Evolutionary conservation across 805 yeast genomes (phyloP).

Genomic region (Candida tallmaniae): DNA sequence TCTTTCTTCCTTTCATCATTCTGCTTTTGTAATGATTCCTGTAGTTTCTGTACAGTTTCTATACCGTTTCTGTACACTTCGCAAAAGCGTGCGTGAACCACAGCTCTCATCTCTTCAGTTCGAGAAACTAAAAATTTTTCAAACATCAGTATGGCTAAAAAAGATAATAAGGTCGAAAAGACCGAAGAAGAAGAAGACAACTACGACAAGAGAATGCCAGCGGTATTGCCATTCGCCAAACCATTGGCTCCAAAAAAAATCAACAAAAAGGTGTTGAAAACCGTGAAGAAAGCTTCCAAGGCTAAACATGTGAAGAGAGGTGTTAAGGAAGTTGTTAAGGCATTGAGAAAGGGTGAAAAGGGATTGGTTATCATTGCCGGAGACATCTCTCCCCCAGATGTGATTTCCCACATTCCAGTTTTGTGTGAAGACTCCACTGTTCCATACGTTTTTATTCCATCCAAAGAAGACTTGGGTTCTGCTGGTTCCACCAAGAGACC

Average conservation of each 20-base stretch:
- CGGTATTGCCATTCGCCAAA: conserved; percentile 84
- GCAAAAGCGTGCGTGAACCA: background rate
- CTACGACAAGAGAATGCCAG: conserved; percentile 89
- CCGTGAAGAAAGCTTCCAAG: conserved; percentile 96
- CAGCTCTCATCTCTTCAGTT: background rate
- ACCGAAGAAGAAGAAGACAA: conserved; percentile 58
- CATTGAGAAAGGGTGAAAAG: conserved; percentile 96
- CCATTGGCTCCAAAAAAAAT: conserved; percentile 95
- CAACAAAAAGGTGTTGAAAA: conserved; percentile 91
- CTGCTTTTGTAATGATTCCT: too few species aligned
- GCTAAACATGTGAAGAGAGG: conserved; percentile 98
- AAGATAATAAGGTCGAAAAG: conserved; percentile 43
- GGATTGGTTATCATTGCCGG: conserved; percentile 97
- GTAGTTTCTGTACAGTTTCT: too few species aligned
- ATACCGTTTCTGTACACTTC: too few species aligned
- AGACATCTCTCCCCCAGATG: conserved; percentile 96
- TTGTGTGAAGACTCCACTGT: conserved; percentile 92
- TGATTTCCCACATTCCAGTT: conserved; percentile 94
- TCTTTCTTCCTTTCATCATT: background rate
- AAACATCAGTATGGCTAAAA: conserved; percentile 36
- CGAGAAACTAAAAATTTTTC: conserved; percentile 2
- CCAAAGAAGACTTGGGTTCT: conserved; percentile 96
- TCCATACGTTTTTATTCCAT: conserved; percentile 90
- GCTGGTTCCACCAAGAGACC: conserved; percentile 99
- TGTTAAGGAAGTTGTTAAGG: conserved; percentile 97